Base-by-base conservation (phyloP, 257 asterid genomes). In the Solanum etuberosum region DNA sequence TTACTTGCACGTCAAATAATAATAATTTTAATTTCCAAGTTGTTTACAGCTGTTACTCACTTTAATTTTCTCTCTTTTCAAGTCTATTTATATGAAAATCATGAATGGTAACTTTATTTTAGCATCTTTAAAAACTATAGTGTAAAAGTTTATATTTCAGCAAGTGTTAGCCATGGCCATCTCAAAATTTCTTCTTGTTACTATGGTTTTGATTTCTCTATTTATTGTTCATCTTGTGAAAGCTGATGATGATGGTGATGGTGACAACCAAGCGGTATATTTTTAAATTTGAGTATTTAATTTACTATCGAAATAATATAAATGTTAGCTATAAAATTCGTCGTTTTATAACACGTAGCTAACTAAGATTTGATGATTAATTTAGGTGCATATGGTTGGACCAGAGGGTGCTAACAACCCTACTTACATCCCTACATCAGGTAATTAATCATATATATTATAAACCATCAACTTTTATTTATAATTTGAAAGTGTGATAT, bases 301-400 rank as follows among this genome's bases (percentile, higher is more conserved):
- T 18, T 68, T 31, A 7, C 1, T 31, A 67, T 27, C 4, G 0
- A 0, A 67, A 15, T 48, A 2, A 16, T 0, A 16, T 0, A 31
- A 31, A 13, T 29, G 29, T 29, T 27, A 68, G 6, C 38, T 31
- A 68, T 5, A 7, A 68, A 68, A 68, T 68, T 68, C 0, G 0
- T 29, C 6, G n/a, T 3, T 6, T 5, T 25, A 65, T 65, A 23
- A 23, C 15, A 12, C 2, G 9, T 11, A 29, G 0, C 38, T 70
- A 70, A 18, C 31, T 70, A 10, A 31, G n/a, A 31, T 70, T 70
- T 70, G 13, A 31, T 70, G 42, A 8, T 27, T 31, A 70, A 70
- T 70, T 73, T 16, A 37, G 82, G 29, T 73, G 51, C 6, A 73
- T 2, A 11, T 3, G 18, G 18, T 5, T 34, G 77, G 7, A 70